Evolutionary conservation across 2,329 filamentous ascomycete genomes (phyloP), one percentile per base, ranked within the genome.

Genomic region (Conoideocrella luteorostrata): DNA sequence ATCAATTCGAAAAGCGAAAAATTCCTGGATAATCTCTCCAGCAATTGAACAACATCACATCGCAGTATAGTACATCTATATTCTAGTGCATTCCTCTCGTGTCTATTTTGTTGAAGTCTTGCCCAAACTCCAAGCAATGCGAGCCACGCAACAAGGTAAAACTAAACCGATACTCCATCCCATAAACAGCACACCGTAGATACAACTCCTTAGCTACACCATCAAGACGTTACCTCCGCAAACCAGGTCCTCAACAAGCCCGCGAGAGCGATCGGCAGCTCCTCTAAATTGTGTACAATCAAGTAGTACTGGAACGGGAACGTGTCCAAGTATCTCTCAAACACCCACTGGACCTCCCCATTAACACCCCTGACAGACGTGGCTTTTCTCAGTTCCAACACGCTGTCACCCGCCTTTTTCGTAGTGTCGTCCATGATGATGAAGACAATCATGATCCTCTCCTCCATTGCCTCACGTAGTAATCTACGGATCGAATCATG

Each of bases 291-390:
- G 52, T 91, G 82, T 46, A 98, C 93, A 53, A 98, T 88, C 44
- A 98, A 69, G 62, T 97, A 99, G 69, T 96, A 98, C 62, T 86
- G 82, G 69, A 99, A 99, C 0, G 94, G 93, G 65, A 98, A 98
- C 7, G 82, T 85, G 63, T 98, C 94, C 54, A 98, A 77, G 62
- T 98, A 98, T 57, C 87, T 81, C 70, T 88, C 85, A 63, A 94
- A 89, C 56, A 84, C 83, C 44, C 96, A 78, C 56, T 81, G 77
- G 48, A 82, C 68, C 68, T 81, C 68, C 63, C 77, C 65, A 53
- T 65, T 72, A 57, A 29, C 38, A 21, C 87, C 82, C 47, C 76
- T 77, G 50, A 84, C 78, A 59, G 97, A 96, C 59, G 81, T 81
- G 29, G 89, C 91, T 64, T 89, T 84, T 62, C 89, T 88, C 56